Evolutionary conservation across 805 yeast genomes (phyloP).

Genomic region (Dipodascus geniculatus): DNA sequence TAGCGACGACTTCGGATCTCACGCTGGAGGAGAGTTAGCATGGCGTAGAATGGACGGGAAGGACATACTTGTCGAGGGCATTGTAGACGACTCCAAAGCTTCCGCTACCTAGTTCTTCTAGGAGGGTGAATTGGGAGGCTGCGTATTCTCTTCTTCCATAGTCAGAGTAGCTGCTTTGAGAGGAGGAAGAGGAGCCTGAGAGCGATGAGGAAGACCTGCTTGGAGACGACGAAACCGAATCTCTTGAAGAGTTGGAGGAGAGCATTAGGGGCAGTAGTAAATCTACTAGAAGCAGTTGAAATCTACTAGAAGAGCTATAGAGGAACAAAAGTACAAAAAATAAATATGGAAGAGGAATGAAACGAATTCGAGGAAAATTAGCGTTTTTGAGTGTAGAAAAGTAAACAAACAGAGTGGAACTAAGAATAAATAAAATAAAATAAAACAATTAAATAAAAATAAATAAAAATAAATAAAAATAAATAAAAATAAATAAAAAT

Average conservation of each 20-base stretch:
- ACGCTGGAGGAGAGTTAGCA: slow-evolving; percentile 3
- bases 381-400: not conserved
- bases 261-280: too few species aligned
- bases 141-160: slow-evolving; percentile 11
- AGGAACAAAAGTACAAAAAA: too few species aligned
- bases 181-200: not conserved
- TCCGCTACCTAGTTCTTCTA: slow-evolving; percentile 58
- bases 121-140: slow-evolving; percentile 36
- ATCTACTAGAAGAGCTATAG: too few species aligned
- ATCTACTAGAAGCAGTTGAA: too few species aligned
- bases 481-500: too few species aligned
- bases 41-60: not conserved
- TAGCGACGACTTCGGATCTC: slow-evolving; percentile 26
- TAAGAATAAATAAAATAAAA: too few species aligned
- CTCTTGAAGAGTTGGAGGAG: slow-evolving; percentile 1
- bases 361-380: not conserved
- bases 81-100: slow-evolving; percentile 69
- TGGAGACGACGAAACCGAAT: not conserved
- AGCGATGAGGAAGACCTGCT: not conserved
- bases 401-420: too few species aligned
- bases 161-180: not conserved
- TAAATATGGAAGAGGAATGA: not conserved
- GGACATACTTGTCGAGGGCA: slow-evolving; percentile 36
- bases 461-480: too few species aligned
- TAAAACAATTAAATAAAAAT: too few species aligned